Percentiles rank a stretch among this genome's conserved stretches.
Conservation (phyloP, 805 yeast genomes). For the Ogataea dorogensis region DNA sequence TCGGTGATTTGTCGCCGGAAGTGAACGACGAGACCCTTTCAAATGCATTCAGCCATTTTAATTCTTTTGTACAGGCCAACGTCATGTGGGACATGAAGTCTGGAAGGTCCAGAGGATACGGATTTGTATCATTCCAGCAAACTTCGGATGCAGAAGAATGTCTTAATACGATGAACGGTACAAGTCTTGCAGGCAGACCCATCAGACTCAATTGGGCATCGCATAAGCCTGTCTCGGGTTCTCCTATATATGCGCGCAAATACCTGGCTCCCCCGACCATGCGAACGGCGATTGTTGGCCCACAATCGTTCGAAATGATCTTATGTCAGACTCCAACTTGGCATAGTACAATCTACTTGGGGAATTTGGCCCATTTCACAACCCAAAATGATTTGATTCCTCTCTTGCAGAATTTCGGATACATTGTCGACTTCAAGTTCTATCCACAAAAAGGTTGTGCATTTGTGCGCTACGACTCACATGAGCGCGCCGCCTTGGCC, state of each 20-base stretch:
- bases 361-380: slow-evolving; percentile 77
- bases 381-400: slow-evolving; percentile 73
- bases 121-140: slow-evolving; percentile 75
- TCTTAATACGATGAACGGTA: slow-evolving; percentile 71
- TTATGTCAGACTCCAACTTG: slow-evolving; percentile 76
- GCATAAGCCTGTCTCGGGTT: slow-evolving; percentile 42
- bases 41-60: slow-evolving; percentile 54
- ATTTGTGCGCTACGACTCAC: slow-evolving; percentile 81
- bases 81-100: slow-evolving; percentile 98
- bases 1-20: slow-evolving; percentile 82
- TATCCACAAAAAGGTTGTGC: slow-evolving; percentile 86
- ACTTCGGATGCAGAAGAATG: slow-evolving; percentile 74
- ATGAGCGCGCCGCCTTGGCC: slow-evolving; percentile 86
- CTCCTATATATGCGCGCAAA: slow-evolving; percentile 9
- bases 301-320: slow-evolving; percentile 58
- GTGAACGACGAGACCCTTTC: slow-evolving; percentile 73
- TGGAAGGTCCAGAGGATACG: slow-evolving; percentile 88
- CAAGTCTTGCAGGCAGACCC: slow-evolving; percentile 66
- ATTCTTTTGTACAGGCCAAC: slow-evolving; percentile 73
- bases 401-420: slow-evolving; percentile 75
- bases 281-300: slow-evolving; percentile 20
- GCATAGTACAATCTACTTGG: slow-evolving; percentile 85
- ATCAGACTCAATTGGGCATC: slow-evolving; percentile 89
- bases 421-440: slow-evolving; percentile 74
- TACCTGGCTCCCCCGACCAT: slow-evolving; percentile 7